A percentile compares a stretch with the other conserved stretches of the same genome.
Conservation (phyloP, 2,329 filamentous ascomycete species). For the Canariomyces notabilis region DNA sequence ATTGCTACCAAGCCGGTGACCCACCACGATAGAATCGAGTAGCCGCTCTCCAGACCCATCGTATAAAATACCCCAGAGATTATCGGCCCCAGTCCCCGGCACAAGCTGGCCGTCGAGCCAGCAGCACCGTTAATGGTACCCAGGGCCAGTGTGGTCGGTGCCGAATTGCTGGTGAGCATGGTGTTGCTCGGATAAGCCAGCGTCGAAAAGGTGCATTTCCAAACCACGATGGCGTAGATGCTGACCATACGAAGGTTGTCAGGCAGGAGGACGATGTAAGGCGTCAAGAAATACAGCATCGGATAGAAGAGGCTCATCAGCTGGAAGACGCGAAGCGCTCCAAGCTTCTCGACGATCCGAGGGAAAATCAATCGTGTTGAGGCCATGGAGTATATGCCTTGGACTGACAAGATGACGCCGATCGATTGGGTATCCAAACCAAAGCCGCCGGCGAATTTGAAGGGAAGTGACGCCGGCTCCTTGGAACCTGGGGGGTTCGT, state of each 20-base stretch:
- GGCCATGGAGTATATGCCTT: slow-evolving; percentile 85
- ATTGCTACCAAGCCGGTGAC: slow-evolving; percentile 72
- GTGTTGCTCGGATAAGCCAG: slow-evolving; percentile 87
- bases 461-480: slow-evolving; percentile 60
- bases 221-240: slow-evolving; percentile 72
- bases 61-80: slow-evolving; percentile 82
- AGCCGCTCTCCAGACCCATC: slow-evolving; percentile 70
- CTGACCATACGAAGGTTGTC: slow-evolving; percentile 64
- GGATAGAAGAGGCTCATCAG: slow-evolving; percentile 80
- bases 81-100: slow-evolving; percentile 81
- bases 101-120: slow-evolving; percentile 84
- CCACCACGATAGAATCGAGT: slow-evolving; percentile 93
- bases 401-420: slow-evolving; percentile 80
- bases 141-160: slow-evolving; percentile 75
- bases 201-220: slow-evolving; percentile 90
- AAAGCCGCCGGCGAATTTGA: slow-evolving; percentile 86
- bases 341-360: slow-evolving; percentile 66
- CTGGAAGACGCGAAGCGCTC: slow-evolving; percentile 76
- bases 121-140: slow-evolving; percentile 91
- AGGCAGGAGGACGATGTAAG: slow-evolving; percentile 84
- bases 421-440: slow-evolving; percentile 77
- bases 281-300: slow-evolving; percentile 77
- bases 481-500: slow-evolving; percentile 49
- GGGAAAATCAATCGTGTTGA: slow-evolving; percentile 83
- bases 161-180: slow-evolving; percentile 84